Percentiles rank a stretch among this genome's conserved stretches.
Evolutionary conservation across 495 filamentous ascomycete species (phyloP).

Genomic region (Penicillium coffeae): DNA sequence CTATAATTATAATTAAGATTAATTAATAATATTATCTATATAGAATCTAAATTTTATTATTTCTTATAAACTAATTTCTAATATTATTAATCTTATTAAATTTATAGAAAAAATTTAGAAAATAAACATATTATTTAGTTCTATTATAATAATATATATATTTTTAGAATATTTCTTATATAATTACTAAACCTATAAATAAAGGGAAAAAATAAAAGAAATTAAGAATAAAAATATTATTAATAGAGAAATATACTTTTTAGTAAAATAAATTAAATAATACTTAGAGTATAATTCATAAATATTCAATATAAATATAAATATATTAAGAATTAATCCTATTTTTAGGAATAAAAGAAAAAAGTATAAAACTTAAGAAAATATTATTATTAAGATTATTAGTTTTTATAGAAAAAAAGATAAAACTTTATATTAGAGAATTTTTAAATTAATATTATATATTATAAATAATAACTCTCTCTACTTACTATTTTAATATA

Average conservation of each 20-base stretch:
- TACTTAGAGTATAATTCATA: neutral
- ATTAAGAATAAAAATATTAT: neutral
- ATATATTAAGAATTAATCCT: neutral
- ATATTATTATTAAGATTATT: constrained; percentile 9
- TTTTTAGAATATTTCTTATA: neutral
- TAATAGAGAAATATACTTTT: neutral
- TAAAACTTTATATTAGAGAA: constrained; percentile 1
- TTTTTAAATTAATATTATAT: constrained; percentile 6
- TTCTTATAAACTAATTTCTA: neutral
- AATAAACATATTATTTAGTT: neutral
- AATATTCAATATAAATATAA: neutral
- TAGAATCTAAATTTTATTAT: neutral
- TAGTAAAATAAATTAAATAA: neutral
- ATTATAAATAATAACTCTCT: neutral
- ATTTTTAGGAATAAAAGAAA: neutral
- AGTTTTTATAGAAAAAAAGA: constrained; percentile 2
- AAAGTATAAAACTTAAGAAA: neutral
- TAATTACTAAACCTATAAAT: neutral
- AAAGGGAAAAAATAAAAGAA: neutral
- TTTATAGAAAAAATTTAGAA: neutral
- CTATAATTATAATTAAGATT: neutral
- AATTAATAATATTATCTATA: neutral
- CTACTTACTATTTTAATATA: neutral
- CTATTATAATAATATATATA: neutral
- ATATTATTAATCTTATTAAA: neutral